Conservation (phyloP, 2,329 filamentous ascomycete genomes). For the Dothiorella sarmentorum region DNA sequence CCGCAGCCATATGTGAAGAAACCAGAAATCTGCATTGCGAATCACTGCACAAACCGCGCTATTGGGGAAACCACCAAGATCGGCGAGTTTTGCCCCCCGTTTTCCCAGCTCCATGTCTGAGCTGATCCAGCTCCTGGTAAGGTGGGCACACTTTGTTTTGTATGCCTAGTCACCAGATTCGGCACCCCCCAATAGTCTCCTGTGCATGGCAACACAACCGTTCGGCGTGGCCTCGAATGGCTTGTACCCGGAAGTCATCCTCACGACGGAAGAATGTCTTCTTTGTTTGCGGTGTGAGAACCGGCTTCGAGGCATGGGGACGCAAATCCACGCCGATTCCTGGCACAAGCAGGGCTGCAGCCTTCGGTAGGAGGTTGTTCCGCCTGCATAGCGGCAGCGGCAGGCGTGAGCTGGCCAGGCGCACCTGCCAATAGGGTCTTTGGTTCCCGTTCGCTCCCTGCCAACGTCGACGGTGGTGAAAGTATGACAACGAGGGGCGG, state of each 20-base stretch:
- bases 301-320: not conserved
- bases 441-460: not conserved
- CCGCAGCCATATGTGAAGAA: constrained; percentile 9
- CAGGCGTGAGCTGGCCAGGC: not conserved
- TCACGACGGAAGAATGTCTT: not conserved
- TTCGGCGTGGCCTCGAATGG: not conserved
- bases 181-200: constrained; percentile 11
- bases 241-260: constrained; percentile 7
- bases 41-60: constrained; percentile 11
- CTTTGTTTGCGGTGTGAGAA: constrained; percentile 1
- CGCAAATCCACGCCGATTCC: not conserved
- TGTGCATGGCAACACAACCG: constrained; percentile 9
- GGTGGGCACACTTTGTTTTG: constrained; percentile 16
- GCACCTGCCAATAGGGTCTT: not conserved
- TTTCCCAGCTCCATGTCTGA: not conserved
- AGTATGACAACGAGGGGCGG: not conserved
- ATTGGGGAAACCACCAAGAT: constrained; percentile 9
- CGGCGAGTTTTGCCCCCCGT: constrained; percentile 11
- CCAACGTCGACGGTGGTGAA: constrained; percentile 1
- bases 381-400: not conserved
- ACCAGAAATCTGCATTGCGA: constrained; percentile 7
- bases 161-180: constrained; percentile 11
- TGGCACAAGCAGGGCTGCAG: constrained; percentile 2
- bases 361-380: not conserved
- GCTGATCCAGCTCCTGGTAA: constrained; percentile 10